These are phyloP conservation scores for Zygosaccharomyces rouxii DNA, from an alignment of 805 yeast genomes.

Conservation along the genomic window DNA sequence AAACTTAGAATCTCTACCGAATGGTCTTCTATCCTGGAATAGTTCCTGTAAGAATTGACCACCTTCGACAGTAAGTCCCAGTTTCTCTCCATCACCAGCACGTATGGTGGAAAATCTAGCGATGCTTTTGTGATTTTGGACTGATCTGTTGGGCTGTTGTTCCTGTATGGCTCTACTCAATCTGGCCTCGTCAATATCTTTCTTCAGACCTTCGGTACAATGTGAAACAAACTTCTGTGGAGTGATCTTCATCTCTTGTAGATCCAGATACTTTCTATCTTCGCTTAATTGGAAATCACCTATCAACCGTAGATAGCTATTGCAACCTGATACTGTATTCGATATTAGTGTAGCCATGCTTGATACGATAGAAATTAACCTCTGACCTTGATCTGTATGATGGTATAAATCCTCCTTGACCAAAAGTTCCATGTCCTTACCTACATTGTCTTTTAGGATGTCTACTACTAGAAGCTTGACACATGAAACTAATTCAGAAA, in stretches of 20 bases:
- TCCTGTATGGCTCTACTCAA: conserved; percentile 11
- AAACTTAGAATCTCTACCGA: conserved; percentile 37
- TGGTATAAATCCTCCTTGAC: conserved; percentile 40
- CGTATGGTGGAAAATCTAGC: conserved; percentile 37
- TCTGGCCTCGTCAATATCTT: conserved; percentile 33
- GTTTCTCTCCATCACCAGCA: conserved; percentile 25
- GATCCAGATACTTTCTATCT: conserved; percentile 65
- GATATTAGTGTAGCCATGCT: conserved; percentile 55
- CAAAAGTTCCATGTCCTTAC: conserved; percentile 19
- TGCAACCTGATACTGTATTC: conserved; percentile 46
- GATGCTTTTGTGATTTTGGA: conserved; percentile 10
- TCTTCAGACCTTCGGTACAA: conserved; percentile 59
- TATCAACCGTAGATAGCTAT: conserved; percentile 48
- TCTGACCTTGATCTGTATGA: conserved; percentile 65
- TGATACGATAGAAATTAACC: conserved; percentile 54
- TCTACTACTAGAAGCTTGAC: conserved; percentile 59
- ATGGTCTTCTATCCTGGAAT: conserved; percentile 35
- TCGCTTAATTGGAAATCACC: conserved; percentile 61
- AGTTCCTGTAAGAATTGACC: conserved; percentile 35
- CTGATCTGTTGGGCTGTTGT: background rate
- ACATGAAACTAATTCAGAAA: conserved; percentile 59
- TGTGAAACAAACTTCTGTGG: conserved; percentile 56
- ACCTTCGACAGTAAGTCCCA: conserved; percentile 26
- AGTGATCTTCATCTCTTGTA: conserved; percentile 49
- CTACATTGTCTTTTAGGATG: conserved; percentile 42